Percentiles rank a stretch among this genome's conserved stretches.
These are phyloP conservation scores for Heliosperma pusillum DNA, from an alignment of 148 eudicot genomes.

Conservation along the genomic window DNA sequence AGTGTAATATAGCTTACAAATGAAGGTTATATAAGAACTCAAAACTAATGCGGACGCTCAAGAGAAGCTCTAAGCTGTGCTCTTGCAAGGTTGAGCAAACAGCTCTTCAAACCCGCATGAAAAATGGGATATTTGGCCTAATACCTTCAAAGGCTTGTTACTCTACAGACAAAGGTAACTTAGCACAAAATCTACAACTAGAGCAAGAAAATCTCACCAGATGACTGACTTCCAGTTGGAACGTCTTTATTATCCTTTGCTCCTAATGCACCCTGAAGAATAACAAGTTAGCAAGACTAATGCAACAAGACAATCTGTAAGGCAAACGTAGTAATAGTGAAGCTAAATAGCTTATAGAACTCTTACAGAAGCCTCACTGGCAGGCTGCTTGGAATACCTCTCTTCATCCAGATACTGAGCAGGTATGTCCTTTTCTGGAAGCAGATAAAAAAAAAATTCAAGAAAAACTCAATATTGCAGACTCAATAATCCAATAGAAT, in stretches of 20 bases:
- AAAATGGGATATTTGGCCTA: background rate
- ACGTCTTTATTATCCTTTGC: slow-evolving; percentile 35
- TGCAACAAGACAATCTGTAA: slow-evolving; percentile 1
- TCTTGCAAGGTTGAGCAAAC: background rate
- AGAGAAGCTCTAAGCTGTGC: background rate
- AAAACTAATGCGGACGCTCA: background rate
- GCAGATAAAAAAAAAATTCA: background rate
- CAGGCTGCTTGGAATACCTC: slow-evolving; percentile 64
- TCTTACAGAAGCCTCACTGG: slow-evolving; percentile 74
- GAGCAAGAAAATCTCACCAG: slow-evolving; percentile 46
- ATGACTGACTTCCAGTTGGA: slow-evolving; percentile 53
- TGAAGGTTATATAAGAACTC: background rate
- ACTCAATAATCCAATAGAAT: background rate
- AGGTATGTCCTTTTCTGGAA: slow-evolving; percentile 94
- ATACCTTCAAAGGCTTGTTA: background rate
- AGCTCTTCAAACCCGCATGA: background rate
- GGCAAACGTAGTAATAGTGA: slow-evolving; percentile 6
- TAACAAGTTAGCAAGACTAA: slow-evolving; percentile 5
- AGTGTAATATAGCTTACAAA: background rate
- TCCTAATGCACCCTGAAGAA: slow-evolving; percentile 59
- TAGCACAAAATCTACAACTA: background rate
- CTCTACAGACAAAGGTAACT: background rate
- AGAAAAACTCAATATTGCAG: background rate
- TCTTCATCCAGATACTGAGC: slow-evolving; percentile 72
- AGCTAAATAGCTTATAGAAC: slow-evolving; percentile 9